Evolutionary conservation across 2,329 filamentous ascomycete species (phyloP), one percentile per base, ranked within the genome.

Genomic region (Neonectria sp.): DNA sequence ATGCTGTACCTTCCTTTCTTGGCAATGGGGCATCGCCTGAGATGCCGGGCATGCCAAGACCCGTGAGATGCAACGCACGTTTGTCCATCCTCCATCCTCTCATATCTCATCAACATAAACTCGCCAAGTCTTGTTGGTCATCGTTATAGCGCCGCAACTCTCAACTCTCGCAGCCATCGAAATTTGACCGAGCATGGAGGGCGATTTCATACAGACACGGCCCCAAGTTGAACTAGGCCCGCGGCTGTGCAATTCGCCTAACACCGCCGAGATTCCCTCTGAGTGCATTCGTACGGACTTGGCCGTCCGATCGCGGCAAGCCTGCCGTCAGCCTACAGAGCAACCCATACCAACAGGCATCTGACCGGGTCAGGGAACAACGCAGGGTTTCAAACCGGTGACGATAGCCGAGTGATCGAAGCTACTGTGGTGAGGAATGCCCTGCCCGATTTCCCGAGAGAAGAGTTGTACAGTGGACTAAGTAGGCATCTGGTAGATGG

Each of bases 131-230:
- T 37, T 43, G 46, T 29, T 35, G 51, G 25, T 12, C 56, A 51
- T 57, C 63, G 25, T 56, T 43, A 60, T 56, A 57, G 12, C 29
- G 63, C 17, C 40, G 27, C 31, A 56, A 15, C 43, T 55, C 51
- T 27, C 11, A 55, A 15, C 35, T 56, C 15, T 27, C 29, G 55
- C 35, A 51, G 53, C 7, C 51, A 25, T 60, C n/a, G 15, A 21
- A 33, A 33, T 37, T 53, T 56, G 24, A 48, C 37, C 12, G 48
- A 31, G 37, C 46, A 60, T 56, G 51, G 40, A 52, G 17, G 25
- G 40, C 35, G 29, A 35, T n/a, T 45, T 37, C 25, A 45, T 55
- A 29, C 45, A 45, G 40, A 55, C 57, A 52, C 57, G 49, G 58
- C 43, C 33, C 33, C 43, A 56, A 48, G 35, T 17, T 40, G n/a